Base-by-base conservation (phyloP, 1,139 yeast species). In the Meyerozyma sp. region DNA sequence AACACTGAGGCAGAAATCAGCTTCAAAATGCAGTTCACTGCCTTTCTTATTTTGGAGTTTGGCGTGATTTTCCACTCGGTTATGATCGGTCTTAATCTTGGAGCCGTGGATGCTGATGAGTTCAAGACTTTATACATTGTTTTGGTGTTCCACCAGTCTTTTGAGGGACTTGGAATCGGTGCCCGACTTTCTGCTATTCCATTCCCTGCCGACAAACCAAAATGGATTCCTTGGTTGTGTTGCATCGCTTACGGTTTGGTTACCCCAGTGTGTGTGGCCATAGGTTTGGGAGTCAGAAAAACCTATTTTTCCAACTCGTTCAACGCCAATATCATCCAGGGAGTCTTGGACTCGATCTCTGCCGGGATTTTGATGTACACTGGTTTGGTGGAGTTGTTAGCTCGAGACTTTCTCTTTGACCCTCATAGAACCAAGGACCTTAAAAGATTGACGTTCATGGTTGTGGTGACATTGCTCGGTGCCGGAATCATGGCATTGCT, bases 141-240 rank as follows among this genome's bases (percentile, higher is more conserved):
- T 14, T 64, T 90, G 44, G 82, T 86, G 3, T 90, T 90, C 77
- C 97, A 90, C 66, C 97, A 90, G 66, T 76, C 85, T 68, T 90
- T 90, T 62, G 97, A 90, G 70, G 97, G 97, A 44, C 73, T 90
- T 44, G 97, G 96, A 54, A 73, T 90, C 55, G 97, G 97, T 43
- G 79, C 95, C 7, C 78, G 97, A 61, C 74, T 90, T 45, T 89
- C 96, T 1, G 74, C 78, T 21, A 80, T 87, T 5, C 68, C 75
- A 32, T 87, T 93, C 90, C 84, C 87, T 26, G 59, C 63, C 25
- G 48, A 61, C 8, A 62, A 64, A 56, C 34, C 34, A 3, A 55
- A 61, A 44, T 63, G 54, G 51, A 72, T 82, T 25, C 90, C 91
- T 14, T 83, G 84, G 79, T 40, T 74, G 1, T 65, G 83, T 50